phyloP scores from a whole-genome alignment of 2,329 filamentous ascomycete species.

The Akanthomyces muscarius region DNA sequence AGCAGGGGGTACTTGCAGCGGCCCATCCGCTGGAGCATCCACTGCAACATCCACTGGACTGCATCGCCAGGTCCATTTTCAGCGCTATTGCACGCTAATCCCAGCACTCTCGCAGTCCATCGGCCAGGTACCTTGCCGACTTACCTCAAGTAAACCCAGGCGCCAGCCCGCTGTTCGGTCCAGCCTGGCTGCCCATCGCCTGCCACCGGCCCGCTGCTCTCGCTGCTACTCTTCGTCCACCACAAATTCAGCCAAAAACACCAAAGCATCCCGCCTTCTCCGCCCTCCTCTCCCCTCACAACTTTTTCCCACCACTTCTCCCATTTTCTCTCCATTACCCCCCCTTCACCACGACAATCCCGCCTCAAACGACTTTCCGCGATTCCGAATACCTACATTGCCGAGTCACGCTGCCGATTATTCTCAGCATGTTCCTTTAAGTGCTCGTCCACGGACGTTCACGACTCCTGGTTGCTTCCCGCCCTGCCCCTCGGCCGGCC shows the following conservation, averaged over 20 bases:
- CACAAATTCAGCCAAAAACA: slow-evolving; percentile 6
- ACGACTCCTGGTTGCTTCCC: slow-evolving; percentile 7
- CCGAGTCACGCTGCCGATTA: not conserved
- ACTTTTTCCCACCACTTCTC: not conserved
- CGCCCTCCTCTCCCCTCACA: slow-evolving; percentile 8
- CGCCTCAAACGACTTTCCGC: not conserved
- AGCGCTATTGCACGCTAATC: slow-evolving; percentile 5
- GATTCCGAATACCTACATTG: not conserved
- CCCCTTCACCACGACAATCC: not conserved
- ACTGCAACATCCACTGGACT: slow-evolving; percentile 14
- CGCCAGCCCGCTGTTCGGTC: too few relatives aligned
- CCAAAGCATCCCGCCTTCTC: slow-evolving; percentile 16
- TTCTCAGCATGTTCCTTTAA: slow-evolving; percentile 7
- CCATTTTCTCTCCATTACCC: not conserved
- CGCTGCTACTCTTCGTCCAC: not conserved
- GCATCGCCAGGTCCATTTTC: slow-evolving; percentile 10
- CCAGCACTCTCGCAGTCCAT: not conserved
- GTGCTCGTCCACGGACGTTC: slow-evolving; percentile 16
- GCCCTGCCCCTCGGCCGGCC: slow-evolving; percentile 12
- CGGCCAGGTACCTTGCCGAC: not conserved
- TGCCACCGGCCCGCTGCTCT: not conserved
- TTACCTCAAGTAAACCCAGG: too few relatives aligned
- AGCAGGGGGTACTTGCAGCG: not conserved
- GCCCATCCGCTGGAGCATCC: not conserved
- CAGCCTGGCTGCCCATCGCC: not conserved